Conservation (phyloP, 139 green algal genomes). For the Micractinium sp. region DNA sequence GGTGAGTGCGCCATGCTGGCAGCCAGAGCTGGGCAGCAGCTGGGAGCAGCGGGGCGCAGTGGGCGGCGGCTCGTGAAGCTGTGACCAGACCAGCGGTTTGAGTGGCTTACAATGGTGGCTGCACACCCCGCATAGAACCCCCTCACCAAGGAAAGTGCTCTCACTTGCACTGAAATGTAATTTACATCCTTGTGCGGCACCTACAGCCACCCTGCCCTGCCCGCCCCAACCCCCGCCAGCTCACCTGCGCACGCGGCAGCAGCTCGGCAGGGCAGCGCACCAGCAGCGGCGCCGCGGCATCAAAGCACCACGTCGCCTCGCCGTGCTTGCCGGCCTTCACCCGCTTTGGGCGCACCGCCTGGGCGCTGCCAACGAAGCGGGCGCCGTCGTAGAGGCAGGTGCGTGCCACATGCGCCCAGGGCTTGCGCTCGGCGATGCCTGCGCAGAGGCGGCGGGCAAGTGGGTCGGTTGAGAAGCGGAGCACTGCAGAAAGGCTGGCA, state of each 20-base stretch:
- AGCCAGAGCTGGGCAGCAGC: too few relatives aligned
- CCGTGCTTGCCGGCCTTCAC: background rate
- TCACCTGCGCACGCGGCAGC: slow-evolving; percentile 1
- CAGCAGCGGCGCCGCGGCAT: background rate
- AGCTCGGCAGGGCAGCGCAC: slow-evolving; percentile 24
- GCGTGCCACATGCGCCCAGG: background rate
- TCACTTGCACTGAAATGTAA: background rate
- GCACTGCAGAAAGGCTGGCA: background rate
- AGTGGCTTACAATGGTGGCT: too few relatives aligned
- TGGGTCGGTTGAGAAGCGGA: too few relatives aligned
- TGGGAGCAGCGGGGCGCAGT: too few relatives aligned
- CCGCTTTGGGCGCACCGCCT: background rate
- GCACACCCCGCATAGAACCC: too few relatives aligned
- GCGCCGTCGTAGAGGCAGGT: slow-evolving; percentile 27
- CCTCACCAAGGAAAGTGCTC: too few relatives aligned
- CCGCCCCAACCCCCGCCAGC: background rate
- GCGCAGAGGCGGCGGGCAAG: background rate
- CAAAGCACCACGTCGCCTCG: slow-evolving; percentile 3
- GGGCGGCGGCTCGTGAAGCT: too few relatives aligned
- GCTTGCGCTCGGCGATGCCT: background rate
- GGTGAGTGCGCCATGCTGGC: too few relatives aligned
- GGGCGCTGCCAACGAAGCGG: slow-evolving; percentile 19
- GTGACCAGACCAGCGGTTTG: too few relatives aligned
- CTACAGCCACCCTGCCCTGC: background rate
- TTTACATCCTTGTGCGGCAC: too few relatives aligned